Conservation (phyloP, 73 alveolate species). For the Paraurostyla sp. region DNA sequence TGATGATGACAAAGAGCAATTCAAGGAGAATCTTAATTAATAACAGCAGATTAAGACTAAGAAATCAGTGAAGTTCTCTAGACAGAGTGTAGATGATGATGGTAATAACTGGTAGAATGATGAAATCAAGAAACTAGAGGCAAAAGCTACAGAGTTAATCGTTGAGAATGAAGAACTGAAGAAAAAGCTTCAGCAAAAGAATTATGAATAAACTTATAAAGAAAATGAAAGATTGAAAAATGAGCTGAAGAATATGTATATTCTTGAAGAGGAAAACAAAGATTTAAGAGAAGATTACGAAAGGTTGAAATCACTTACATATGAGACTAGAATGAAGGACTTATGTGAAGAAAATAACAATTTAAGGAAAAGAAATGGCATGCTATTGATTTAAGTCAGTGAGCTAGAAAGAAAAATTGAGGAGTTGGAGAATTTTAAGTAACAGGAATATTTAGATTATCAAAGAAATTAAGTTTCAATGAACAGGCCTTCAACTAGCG, state of each 20-base stretch:
- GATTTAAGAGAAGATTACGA: slow-evolving; percentile 69
- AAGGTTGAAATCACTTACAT: slow-evolving; percentile 35
- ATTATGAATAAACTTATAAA: slow-evolving; percentile 39
- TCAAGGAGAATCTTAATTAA: not conserved
- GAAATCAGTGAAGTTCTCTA: slow-evolving; percentile 52
- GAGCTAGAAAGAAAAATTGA: slow-evolving; percentile 30
- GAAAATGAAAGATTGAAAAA: slow-evolving; percentile 63
- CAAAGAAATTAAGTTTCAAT: not conserved
- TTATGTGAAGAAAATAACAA: slow-evolving; percentile 60
- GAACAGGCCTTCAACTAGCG: slow-evolving; percentile 67
- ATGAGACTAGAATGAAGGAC: slow-evolving; percentile 62
- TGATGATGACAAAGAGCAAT: not conserved
- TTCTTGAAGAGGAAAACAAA: slow-evolving; percentile 63
- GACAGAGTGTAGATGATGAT: slow-evolving; percentile 58
- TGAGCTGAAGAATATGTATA: slow-evolving; percentile 73
- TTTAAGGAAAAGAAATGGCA: slow-evolving; percentile 59
- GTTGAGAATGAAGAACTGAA: slow-evolving; percentile 61
- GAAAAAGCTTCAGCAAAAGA: slow-evolving; percentile 42
- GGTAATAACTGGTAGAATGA: slow-evolving; percentile 57
- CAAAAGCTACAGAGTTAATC: slow-evolving; percentile 43
- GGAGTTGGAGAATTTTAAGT: slow-evolving; percentile 18
- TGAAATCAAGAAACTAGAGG: slow-evolving; percentile 59
- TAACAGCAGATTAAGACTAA: not conserved
- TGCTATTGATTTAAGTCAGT: slow-evolving; percentile 34
- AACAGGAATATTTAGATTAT: not conserved